Base-by-base conservation (phyloP, 2,329 filamentous ascomycete genomes). In the Ceratocystis papillata region DNA sequence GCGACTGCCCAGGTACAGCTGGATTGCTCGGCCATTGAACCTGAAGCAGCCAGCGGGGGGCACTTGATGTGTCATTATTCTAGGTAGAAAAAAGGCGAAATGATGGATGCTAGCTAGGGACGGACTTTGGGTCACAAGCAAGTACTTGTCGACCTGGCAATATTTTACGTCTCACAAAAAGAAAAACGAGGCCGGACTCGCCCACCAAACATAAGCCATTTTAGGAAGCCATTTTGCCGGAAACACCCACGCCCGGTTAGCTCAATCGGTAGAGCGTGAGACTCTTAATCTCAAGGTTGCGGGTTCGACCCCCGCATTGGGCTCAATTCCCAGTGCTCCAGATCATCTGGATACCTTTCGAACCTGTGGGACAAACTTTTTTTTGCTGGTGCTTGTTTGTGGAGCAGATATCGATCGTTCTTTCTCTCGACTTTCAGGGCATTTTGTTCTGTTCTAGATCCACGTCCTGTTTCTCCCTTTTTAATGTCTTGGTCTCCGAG, bases 221-320 rank as follows among this genome's bases (percentile, higher is more conserved):
- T 57, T 22, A 30, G 25, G 6, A 15, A 5, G 3, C 0, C 8
- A 4, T 1, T 15, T 15, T 15, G 1, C 5, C 25, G 30, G 30
- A 7, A 33, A n/a, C 6, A 15, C 53, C 53, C 53, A 57, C 30
- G 30, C 79, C 79, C 77, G 79, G 80, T 79, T 85, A 84, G 82
- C 82, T 84, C 82, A 84, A 84, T 84, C 81, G 81, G 81, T 86
- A 87, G 84, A 87, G 83, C 83, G 83, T 86, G 80, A 85, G 83
- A 86, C 84, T 86, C 84, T 83, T 82, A 82, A 75, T 76, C 75
- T 75, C 73, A 76, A 76, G 74, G 75, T 73, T 75, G 74, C 73
- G 74, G 74, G 75, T 76, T 75, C 74, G 73, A 75, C 73, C 74
- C 74, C 74, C 74, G 72, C 74, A 69, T 66, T 68, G 70, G 70